Base-by-base conservation (phyloP, 164 flowering plant species). In the Sedum album region DNA sequence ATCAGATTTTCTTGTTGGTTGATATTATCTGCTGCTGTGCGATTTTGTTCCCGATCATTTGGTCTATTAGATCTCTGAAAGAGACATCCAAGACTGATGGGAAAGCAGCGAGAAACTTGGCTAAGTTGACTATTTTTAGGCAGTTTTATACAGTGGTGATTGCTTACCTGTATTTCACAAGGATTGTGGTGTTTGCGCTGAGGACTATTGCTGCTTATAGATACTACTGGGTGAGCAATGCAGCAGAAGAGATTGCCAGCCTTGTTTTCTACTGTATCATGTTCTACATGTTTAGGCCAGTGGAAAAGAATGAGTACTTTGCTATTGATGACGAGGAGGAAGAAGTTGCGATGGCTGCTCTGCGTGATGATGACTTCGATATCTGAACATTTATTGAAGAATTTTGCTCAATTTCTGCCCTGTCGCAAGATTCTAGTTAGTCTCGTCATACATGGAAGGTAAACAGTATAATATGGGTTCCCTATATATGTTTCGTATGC, bases 1-100 rank as follows among this genome's bases (percentile, higher is more conserved):
- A 85, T 35, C 91, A 87, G 76, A 77, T 88, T 20, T 88, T 88
- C 75, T 78, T 88, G 77, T 63, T 88, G 75, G 83, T 87, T 17
- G 95, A 88, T 73, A 77, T 88, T 31, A 72, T 80, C 4, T 88
- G 95, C 69, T 88, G 95, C 66, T 88, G 90, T 28, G 90, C 95
- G 0, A 84, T 88, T 31, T 77, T 88, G 88, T 87, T 89, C 78
- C 91, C 95, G 1, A 89, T 89, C n/a, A 85, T 89, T 6, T 89
- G 95, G 95, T 89, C 95, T 0, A 87, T 89, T 23, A 48, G 86
- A 48, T 76, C 88, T 0, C 53, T 89, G 76, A 81, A 83, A 66
- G 95, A 89, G 73, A 84, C 90, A 0, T 89, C 95, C 0, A 89
- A 89, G 76, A 89, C 91, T 0, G 95, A 89, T 62, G 91, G 91